phyloP scores from a whole-genome alignment of 306 rosid genomes.

The Neltuma alba region DNA sequence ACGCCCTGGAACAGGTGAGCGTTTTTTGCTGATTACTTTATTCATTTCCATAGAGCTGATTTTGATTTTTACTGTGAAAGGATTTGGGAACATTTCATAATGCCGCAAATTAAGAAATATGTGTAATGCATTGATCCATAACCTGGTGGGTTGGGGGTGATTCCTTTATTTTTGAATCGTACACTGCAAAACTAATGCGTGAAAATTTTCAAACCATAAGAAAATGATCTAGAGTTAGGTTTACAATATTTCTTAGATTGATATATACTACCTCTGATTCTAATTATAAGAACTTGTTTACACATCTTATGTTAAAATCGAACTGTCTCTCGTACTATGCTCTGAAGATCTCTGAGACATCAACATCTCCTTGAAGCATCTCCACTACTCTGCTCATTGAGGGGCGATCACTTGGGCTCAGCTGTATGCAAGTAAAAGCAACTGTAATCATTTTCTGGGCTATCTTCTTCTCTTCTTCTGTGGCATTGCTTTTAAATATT shows the following conservation, averaged over 20 bases:
- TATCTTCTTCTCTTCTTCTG: conserved; percentile 18
- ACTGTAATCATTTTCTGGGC: conserved; percentile 7
- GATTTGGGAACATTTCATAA: not conserved
- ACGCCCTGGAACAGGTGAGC: not conserved
- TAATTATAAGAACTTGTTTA: not conserved
- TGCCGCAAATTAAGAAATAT: not conserved
- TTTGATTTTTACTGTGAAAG: not conserved
- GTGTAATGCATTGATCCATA: not conserved
- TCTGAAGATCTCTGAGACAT: not conserved
- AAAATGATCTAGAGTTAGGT: not conserved
- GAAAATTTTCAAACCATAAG: not conserved
- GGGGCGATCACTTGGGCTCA: conserved; percentile 27
- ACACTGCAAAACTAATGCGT: not conserved
- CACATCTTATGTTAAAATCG: not conserved
- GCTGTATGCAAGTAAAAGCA: conserved; percentile 17
- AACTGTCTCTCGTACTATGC: not conserved
- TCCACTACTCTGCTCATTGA: conserved; percentile 21
- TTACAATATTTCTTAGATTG: not conserved
- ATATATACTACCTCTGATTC: too few relatives aligned
- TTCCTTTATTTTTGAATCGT: not conserved
- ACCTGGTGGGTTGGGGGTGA: too few relatives aligned
- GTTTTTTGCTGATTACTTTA: not conserved
- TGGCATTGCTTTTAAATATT: not conserved
- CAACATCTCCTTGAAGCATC: conserved; percentile 30
- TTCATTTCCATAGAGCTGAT: not conserved